Conservation (phyloP, 352 stramenopile genomes). For the Phytophthora aleatoria region DNA sequence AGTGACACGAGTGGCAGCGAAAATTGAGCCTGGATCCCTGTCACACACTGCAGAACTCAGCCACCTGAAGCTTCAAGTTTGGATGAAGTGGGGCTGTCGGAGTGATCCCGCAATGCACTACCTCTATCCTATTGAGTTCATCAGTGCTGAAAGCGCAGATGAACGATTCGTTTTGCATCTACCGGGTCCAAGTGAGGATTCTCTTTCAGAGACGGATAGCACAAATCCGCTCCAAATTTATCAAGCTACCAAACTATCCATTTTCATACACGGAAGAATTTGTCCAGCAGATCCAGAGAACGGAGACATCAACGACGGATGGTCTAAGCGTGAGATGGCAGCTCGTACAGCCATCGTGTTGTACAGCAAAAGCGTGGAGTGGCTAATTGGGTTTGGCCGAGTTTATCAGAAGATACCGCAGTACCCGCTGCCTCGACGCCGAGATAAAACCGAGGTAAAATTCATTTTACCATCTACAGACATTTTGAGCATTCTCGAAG, state of each 20-base stretch:
- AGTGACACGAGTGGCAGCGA: slow-evolving; percentile 51
- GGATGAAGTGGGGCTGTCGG: slow-evolving; percentile 47
- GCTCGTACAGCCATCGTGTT: slow-evolving; percentile 64
- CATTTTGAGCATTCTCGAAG: slow-evolving; percentile 41
- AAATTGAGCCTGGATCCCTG: slow-evolving; percentile 72
- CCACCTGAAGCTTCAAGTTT: slow-evolving; percentile 50
- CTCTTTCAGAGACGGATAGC: neutral
- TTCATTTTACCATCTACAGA: slow-evolving; percentile 9
- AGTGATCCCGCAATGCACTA: slow-evolving; percentile 46
- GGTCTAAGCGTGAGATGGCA: slow-evolving; percentile 61
- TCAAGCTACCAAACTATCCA: slow-evolving; percentile 39
- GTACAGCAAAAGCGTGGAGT: slow-evolving; percentile 80
- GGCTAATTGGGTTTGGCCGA: slow-evolving; percentile 63
- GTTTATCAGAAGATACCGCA: slow-evolving; percentile 49
- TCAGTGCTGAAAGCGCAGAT: slow-evolving; percentile 1
- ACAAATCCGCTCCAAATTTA: slow-evolving; percentile 30
- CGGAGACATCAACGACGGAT: slow-evolving; percentile 23
- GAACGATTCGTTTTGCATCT: slow-evolving; percentile 18
- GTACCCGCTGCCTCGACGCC: slow-evolving; percentile 33
- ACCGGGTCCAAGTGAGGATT: neutral
- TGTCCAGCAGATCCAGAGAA: slow-evolving; percentile 29
- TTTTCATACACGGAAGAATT: slow-evolving; percentile 56
- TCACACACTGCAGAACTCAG: slow-evolving; percentile 68
- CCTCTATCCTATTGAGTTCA: slow-evolving; percentile 53
- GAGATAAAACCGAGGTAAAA: neutral